phyloP scores from a whole-genome alignment of 2,329 filamentous ascomycete species.

The Podosphaera fusca region DNA sequence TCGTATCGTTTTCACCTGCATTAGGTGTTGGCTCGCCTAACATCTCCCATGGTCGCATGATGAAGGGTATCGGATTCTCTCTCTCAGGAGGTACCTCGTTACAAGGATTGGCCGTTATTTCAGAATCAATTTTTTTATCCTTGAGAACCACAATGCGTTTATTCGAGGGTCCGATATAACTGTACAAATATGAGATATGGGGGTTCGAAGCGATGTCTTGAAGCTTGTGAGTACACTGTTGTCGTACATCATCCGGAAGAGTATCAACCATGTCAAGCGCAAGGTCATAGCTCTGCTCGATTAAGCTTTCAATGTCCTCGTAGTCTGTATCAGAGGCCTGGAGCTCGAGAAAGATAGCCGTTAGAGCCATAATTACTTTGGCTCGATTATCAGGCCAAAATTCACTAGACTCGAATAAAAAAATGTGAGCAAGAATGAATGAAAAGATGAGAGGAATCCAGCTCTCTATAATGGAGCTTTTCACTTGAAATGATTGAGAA shows the following conservation, averaged over 20 bases:
- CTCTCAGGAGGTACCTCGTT: slow-evolving; percentile 17
- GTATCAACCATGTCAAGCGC: slow-evolving; percentile 32
- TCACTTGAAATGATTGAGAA: slow-evolving; percentile 14
- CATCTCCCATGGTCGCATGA: slow-evolving; percentile 48
- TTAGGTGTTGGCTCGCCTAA: slow-evolving; percentile 49
- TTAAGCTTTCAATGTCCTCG: slow-evolving; percentile 17
- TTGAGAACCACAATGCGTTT: slow-evolving; percentile 29
- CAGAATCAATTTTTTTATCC: slow-evolving; percentile 17
- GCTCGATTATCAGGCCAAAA: slow-evolving; percentile 12
- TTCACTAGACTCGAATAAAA: slow-evolving; percentile 12
- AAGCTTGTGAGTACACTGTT: slow-evolving; percentile 14
- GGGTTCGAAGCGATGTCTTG: slow-evolving; percentile 22
- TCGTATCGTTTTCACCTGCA: slow-evolving; percentile 53
- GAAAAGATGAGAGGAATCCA: slow-evolving; percentile 37
- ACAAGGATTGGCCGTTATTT: slow-evolving; percentile 4
- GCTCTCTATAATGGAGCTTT: slow-evolving; percentile 23
- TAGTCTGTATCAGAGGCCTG: slow-evolving; percentile 14
- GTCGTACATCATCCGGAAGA: slow-evolving; percentile 31
- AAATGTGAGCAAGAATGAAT: slow-evolving; percentile 29
- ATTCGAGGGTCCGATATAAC: slow-evolving; percentile 22
- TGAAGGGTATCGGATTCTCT: slow-evolving; percentile 29
- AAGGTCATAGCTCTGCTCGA: slow-evolving; percentile 32
- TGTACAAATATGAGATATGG: slow-evolving; percentile 34
- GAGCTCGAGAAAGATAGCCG: slow-evolving; percentile 17
- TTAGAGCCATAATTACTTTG: slow-evolving; percentile 11